Evolutionary conservation across 2,329 filamentous ascomycete genomes (phyloP).

Genomic region (Neoscytalidium dimidiatum): DNA sequence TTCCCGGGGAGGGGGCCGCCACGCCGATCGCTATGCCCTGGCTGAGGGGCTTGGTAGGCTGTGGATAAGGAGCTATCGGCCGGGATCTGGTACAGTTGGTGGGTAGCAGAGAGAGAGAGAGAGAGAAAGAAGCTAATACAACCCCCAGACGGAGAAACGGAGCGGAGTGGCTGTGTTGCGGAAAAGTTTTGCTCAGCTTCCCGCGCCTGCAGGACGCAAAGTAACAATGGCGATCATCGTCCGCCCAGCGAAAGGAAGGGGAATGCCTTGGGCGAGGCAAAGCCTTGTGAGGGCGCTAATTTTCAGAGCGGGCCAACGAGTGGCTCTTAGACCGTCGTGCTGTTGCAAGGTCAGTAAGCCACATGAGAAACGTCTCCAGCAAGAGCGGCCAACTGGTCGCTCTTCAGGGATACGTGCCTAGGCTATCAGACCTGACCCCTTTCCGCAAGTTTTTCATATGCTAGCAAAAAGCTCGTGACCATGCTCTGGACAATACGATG

Average conservation of each 20-base stretch:
- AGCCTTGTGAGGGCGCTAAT: background rate
- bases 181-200: background rate
- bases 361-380: background rate
- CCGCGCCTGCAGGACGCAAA: background rate
- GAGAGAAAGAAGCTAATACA: background rate
- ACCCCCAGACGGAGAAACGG: background rate
- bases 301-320: background rate
- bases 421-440: background rate
- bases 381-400: background rate
- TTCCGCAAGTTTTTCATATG: constrained; percentile 7
- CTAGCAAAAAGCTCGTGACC: background rate
- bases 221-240: background rate
- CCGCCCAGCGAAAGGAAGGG: background rate
- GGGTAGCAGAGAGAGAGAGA: background rate
- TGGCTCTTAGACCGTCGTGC: background rate
- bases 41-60: background rate
- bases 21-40: background rate
- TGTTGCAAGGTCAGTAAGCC: background rate
- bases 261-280: background rate
- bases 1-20: background rate
- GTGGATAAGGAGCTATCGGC: background rate
- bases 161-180: constrained; percentile 2
- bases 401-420: background rate
- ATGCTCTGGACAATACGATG: no score
- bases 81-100: background rate